Evolutionary conservation across 768 basidiomycete genomes (phyloP), one percentile per base, ranked within the genome.

Genomic region (Podaxis sp.): DNA sequence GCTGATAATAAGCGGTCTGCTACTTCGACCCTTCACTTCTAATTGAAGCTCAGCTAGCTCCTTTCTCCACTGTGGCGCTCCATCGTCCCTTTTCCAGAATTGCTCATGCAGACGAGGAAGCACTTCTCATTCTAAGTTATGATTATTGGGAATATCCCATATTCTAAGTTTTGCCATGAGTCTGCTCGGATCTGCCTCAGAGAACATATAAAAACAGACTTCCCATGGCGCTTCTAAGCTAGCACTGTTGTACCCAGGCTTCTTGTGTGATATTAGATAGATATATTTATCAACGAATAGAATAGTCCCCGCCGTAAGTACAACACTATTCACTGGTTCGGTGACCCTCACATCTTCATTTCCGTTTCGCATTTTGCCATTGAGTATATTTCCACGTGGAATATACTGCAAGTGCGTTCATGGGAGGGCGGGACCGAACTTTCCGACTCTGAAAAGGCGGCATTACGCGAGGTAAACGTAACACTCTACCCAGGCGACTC

Each of bases 291-390:
- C 40, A 44, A 11, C 22, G 13, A 48, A 51, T 49, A 48, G 38
- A 59, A 39, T 15, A 36, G 19, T 38, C 48, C 33, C 11, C 19
- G 36, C 17, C 17, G n/a, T 17, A 19, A 42, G 19, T 40, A 4
- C 19, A 39, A 22, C 38, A 39, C 9, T 52, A 11, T 26, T 28
- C 6, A 51, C 59, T 38, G 38, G 52, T 30, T 60, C 33, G 59
- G 59, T 19, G 13, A 52, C 26, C 36, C 44, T 61, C 60, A 53
- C 42, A 38, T 28, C 28, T 62, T 62, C 26, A 62, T 55, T 62
- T 55, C 61, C 42, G 52, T 62, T 55, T 54, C 42, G 42, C 52
- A 55, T 46, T 38, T 44, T 52, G 30, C 60, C 42, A 53, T 42
- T 61, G 24, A 42, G 48, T 54, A 26, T 24, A 48, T 54, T 48